Conservation (phyloP, 1,284 basidiomycete genomes). For the Exobasidium rhododendri region DNA sequence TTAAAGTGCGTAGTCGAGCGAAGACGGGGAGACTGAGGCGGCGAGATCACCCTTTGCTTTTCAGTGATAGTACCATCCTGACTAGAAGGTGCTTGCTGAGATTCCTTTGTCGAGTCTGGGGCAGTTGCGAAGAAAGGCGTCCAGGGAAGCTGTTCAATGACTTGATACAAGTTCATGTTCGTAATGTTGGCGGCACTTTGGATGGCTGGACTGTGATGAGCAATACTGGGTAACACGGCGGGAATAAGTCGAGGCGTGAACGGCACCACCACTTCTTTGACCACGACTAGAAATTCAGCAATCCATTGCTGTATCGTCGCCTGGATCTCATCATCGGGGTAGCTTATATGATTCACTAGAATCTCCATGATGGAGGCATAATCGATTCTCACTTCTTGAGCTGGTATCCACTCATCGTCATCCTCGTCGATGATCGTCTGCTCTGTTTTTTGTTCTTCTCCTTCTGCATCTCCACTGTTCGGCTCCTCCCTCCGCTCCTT, state of each 20-base stretch:
- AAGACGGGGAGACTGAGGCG: neutral
- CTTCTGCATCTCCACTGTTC: constrained; percentile 46
- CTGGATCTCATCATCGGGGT: constrained; percentile 61
- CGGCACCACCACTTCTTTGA: constrained; percentile 84
- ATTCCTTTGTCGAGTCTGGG: neutral
- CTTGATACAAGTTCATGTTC: constrained; percentile 77
- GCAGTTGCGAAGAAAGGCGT: neutral
- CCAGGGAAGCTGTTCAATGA: constrained; percentile 69
- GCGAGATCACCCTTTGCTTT: neutral
- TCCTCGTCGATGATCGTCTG: constrained; percentile 51
- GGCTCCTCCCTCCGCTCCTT: neutral
- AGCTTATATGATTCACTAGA: constrained; percentile 80
- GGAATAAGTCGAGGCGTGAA: constrained; percentile 90
- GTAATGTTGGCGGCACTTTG: constrained; percentile 80
- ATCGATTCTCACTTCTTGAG: constrained; percentile 86
- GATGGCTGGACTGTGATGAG: constrained; percentile 84
- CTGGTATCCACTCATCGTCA: constrained; percentile 71
- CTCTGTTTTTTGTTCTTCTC: constrained; percentile 47
- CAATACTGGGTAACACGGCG: constrained; percentile 87
- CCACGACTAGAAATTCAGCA: constrained; percentile 81
- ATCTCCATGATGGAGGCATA: constrained; percentile 91
- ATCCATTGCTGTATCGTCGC: constrained; percentile 74
- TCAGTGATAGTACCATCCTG: neutral
- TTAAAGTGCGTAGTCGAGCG: neutral
- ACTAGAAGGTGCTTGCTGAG: neutral